Evolutionary conservation across 108 stramenopile genomes (phyloP), one percentile per base, ranked within the genome.

Genomic region (Skeletonema menzelii): DNA sequence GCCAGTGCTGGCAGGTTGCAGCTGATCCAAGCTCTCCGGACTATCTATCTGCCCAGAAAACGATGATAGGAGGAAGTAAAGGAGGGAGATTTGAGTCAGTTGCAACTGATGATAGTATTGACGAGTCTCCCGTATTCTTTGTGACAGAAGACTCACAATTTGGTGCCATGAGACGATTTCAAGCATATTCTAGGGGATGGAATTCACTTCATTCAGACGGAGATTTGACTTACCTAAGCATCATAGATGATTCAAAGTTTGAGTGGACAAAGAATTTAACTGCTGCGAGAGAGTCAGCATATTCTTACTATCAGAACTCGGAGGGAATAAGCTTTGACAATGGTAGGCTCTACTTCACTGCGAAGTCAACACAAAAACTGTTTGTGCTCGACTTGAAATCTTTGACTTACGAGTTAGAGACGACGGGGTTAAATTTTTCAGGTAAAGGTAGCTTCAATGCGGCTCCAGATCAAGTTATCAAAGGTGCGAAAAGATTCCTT

Each of bases 381-480:
- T 68, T 81, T 22, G 22, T 77, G 1, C 69, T 86, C 2, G 58
- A 86, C 49, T 37, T 86, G 15, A 66, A 68, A 15, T 27, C 15
- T 8, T 31, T 49, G 7, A 71, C 61, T 1, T 72, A 72, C 46
- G 40, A 34, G 4, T 46, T 46, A 17, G 26, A 37, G 2, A 60
- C 61, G 7, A 72, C 61, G 10, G 44, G 59, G 0, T 27, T 46
- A 3, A 46, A 49, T 14, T 55, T 53, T 22, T 8, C 30, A 13
- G 60, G 63, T 0, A 38, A 55, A 15, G 82, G 82, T 2, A 59
- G 35, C 8, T 79, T 86, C 47, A 56, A 72, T 58, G 40, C 31
- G 13, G 1, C 17, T 15, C 85, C 87, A 15, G 87, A 88, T 70
- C 85, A 88, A 53, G 73, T 86, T 24, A 27, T 85, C 11, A 60